Evolutionary conservation across 306 rosid genomes (phyloP).

Genomic region (Quillaja saponaria): DNA sequence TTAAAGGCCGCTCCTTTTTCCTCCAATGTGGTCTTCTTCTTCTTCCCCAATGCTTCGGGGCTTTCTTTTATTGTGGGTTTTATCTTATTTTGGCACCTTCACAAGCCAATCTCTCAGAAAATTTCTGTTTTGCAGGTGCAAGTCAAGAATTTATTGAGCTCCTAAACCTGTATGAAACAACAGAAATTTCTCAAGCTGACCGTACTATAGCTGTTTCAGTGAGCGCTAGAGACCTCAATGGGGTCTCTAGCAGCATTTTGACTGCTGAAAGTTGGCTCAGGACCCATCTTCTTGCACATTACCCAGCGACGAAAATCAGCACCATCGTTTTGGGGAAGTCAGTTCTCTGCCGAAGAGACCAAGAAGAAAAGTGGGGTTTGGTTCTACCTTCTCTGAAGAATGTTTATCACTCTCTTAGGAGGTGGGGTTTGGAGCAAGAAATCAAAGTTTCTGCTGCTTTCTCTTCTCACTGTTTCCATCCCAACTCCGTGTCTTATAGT

Average conservation of each 20-base stretch:
- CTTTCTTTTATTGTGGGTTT: neutral
- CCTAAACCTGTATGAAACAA: conserved; percentile 46
- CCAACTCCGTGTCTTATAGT: conserved; percentile 18
- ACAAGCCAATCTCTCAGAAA: neutral
- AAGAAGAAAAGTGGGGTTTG: conserved; percentile 27
- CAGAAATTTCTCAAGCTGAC: conserved; percentile 27
- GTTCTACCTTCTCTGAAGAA: conserved; percentile 61
- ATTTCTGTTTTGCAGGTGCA: conserved; percentile 47
- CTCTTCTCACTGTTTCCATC: too few species aligned
- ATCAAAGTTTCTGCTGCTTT: conserved; percentile 62
- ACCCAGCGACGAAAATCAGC: conserved; percentile 66
- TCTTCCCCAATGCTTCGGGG: neutral
- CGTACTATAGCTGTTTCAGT: conserved; percentile 53
- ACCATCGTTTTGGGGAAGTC: conserved; percentile 55
- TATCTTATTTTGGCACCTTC: neutral
- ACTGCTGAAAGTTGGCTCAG: conserved; percentile 80
- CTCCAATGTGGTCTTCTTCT: conserved; percentile 3
- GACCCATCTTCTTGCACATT: conserved; percentile 55
- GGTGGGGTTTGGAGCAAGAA: conserved; percentile 84
- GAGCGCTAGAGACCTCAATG: conserved; percentile 38
- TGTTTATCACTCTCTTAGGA: conserved; percentile 60
- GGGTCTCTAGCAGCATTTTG: conserved; percentile 57
- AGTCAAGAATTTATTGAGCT: conserved; percentile 52
- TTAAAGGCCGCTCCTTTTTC: conserved; percentile 10
- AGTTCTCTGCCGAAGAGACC: conserved; percentile 45